phyloP scores from a whole-genome alignment of 75 land plant species.

The Pseudotsuga menziesii region DNA sequence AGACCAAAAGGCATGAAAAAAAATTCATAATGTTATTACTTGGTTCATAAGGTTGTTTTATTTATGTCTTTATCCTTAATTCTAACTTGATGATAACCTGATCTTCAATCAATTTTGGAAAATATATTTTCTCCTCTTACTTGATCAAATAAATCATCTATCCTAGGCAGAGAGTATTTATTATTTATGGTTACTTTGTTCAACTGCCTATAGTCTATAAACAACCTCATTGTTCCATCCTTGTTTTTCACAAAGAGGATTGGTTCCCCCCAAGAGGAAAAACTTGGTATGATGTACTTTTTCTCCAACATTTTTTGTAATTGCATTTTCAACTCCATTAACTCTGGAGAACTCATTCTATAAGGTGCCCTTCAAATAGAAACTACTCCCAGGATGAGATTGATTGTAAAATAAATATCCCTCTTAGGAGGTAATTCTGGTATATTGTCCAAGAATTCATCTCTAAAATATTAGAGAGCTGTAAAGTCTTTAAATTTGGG shows the following conservation, averaged over 20 bases:
- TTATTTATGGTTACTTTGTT: not conserved
- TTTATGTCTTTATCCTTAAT: not conserved
- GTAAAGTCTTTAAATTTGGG: too few species aligned
- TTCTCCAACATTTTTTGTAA: not conserved
- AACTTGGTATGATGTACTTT: not conserved
- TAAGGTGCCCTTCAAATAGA: too few species aligned
- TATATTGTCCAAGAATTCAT: too few species aligned
- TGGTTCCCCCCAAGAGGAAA: not conserved
- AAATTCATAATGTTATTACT: not conserved
- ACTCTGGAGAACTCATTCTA: too few species aligned
- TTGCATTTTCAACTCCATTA: not conserved
- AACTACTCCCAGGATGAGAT: too few species aligned
- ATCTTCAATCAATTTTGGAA: not conserved
- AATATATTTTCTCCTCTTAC: not conserved
- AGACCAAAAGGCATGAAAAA: not conserved
- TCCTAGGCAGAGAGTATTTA: not conserved
- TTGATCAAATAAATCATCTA: not conserved
- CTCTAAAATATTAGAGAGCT: too few species aligned
- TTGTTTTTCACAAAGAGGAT: not conserved
- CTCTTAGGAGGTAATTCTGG: too few species aligned
- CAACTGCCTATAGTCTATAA: not conserved
- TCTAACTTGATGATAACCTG: not conserved
- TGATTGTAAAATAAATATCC: too few species aligned
- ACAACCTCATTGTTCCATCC: not conserved
- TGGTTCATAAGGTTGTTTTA: not conserved